Evolutionary conservation across 495 filamentous ascomycete genomes (phyloP), one percentile per base, ranked within the genome.

Genomic region (Cercophora samala): DNA sequence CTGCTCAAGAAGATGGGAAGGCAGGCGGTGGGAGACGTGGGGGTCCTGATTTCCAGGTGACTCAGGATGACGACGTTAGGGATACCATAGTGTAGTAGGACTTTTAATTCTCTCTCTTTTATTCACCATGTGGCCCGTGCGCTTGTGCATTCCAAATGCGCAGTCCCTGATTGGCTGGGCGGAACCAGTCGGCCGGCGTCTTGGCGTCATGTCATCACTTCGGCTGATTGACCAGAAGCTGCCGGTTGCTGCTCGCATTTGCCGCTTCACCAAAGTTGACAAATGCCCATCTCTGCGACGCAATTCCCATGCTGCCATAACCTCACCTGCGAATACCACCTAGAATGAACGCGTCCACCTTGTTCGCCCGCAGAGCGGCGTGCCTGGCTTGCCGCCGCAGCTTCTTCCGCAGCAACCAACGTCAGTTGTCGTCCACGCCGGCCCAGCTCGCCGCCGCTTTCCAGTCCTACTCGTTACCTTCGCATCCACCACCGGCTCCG

Each of bases 1-100:
- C 84, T 93, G 72, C 77, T 99, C 78, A 99, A 97, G 82, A 90
- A 89, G 80, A 89, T 93, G 72, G 91, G 91, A 2, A 81, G 92
- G 73, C 85, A 86, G 66, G 93, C 87, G 13, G 93, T 93, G 5
- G 82, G 80, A 13, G 91, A 92, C 80, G 86, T 86, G 60, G 86
- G 82, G 67, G 67, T 74, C 1, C 70, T 81, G 66, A 76, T 84
- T n/a, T 77, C 77, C 19, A 73, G 73, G 64, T 78, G 55, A 54
- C 15, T 13, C 37, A 46, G 13, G 3, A 0, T 5, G 8, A 46
- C 13, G 37, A 9, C 8, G 37, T 46, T 46, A 46, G 5, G 37
- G 37, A 46, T 46, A 46, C 37, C 37, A 46, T 46, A 46, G 2
- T 46, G 37, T 46, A n/a, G n/a, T n/a, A 17, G 8, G 13, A 11